Conservation (phyloP, 306 rosid species). For the Astragalus membranaceus region DNA sequence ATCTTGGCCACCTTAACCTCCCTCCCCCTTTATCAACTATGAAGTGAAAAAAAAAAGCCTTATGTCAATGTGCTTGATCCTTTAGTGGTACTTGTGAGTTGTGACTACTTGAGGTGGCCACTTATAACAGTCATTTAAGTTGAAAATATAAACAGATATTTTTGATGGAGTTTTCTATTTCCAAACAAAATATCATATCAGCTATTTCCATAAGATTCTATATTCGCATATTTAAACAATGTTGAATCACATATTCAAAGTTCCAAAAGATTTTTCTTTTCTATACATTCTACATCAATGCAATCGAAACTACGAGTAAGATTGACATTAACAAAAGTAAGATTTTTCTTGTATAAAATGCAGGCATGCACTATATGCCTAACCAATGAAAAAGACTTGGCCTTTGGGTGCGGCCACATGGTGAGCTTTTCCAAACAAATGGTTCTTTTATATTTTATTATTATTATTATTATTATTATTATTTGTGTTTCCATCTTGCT, state of each 20-base stretch:
- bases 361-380: constrained; percentile 24
- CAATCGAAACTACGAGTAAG: not conserved
- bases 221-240: not conserved
- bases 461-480: not conserved
- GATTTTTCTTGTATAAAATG: constrained; percentile 19
- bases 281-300: not conserved
- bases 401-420: constrained; percentile 42
- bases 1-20: no score
- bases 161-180: not conserved
- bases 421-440: constrained; percentile 19
- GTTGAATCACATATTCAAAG: not conserved
- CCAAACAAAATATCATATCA: not conserved
- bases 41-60: no score
- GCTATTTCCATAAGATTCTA: not conserved
- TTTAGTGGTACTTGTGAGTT: not conserved
- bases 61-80: no score
- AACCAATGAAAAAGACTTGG: constrained; percentile 24
- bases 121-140: not conserved
- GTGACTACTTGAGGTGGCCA: not conserved
- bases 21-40: no score
- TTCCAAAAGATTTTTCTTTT: not conserved
- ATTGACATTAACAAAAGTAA: not conserved
- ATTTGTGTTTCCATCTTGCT: not conserved
- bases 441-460: not conserved
- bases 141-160: not conserved